These are phyloP conservation scores for Monilinia fructigena DNA, from an alignment of 2,329 filamentous ascomycete species.

Conservation along the genomic window DNA sequence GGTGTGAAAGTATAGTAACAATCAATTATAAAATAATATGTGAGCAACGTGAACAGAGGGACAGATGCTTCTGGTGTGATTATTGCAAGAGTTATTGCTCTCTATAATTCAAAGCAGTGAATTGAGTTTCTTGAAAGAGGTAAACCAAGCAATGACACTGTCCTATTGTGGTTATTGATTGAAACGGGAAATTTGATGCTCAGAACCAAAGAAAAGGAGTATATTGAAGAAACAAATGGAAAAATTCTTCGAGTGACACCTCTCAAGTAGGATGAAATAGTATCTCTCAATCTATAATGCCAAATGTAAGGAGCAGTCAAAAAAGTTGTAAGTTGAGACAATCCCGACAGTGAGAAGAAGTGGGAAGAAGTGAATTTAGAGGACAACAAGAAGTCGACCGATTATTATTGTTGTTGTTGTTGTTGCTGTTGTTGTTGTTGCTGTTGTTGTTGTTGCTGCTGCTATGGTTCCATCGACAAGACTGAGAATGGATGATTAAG, in stretches of 20 bases:
- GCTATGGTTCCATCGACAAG: neutral
- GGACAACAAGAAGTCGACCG: neutral
- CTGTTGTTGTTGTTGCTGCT: neutral
- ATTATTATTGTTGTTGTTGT: neutral
- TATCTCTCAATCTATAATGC: neutral
- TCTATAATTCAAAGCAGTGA: neutral
- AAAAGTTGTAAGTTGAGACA: neutral
- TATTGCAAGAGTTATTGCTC: neutral
- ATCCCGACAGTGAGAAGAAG: neutral
- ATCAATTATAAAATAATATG: neutral
- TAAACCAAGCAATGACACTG: neutral
- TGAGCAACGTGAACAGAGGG: neutral
- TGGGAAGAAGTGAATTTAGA: neutral
- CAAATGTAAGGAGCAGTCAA: neutral
- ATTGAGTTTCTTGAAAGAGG: neutral
- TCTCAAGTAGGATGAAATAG: neutral
- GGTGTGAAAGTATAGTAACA: neutral
- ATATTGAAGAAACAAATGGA: neutral
- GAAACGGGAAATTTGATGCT: neutral
- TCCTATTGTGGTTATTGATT: neutral
- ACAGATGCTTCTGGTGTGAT: neutral
- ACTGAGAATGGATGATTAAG: neutral
- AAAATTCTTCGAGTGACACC: neutral
- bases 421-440: neutral
- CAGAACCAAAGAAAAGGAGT: neutral